phyloP scores from a whole-genome alignment of 208 protist genomes.

The Jaenimonas drosophilae region DNA sequence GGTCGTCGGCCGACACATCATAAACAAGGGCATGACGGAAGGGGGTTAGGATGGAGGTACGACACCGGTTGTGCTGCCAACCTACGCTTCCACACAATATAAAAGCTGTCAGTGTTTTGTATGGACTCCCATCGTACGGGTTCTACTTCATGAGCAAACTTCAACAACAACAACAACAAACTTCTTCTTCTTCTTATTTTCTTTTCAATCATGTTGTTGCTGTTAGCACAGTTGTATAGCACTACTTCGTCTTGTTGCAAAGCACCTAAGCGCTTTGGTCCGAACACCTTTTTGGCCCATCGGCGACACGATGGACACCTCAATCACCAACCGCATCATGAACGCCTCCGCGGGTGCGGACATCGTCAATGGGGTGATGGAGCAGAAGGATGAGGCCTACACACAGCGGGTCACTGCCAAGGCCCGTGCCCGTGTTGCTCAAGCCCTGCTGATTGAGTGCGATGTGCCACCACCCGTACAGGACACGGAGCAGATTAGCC shows the following conservation, averaged over 20 bases:
- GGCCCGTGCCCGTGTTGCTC: conserved; percentile 31
- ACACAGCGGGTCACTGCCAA: conserved; percentile 10
- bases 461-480: conserved; percentile 15
- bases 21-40: not conserved
- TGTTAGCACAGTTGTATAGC: not conserved
- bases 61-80: not conserved
- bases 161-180: not conserved
- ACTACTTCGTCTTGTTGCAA: not conserved
- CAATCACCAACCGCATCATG: not conserved
- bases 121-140: not conserved
- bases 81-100: too few species aligned
- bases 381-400: too few species aligned
- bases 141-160: not conserved
- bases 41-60: not conserved
- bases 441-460: conserved; percentile 19
- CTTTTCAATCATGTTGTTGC: not conserved
- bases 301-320: too few species aligned
- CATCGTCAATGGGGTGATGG: too few species aligned
- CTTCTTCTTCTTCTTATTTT: not conserved
- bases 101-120: too few species aligned
- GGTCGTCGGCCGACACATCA: too few species aligned
- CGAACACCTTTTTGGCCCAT: too few species aligned
- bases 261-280: not conserved
- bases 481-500: conserved; percentile 17
- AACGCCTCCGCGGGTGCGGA: conserved; percentile 1